A percentile compares a stretch with the other conserved stretches of the same genome.
phyloP scores from a whole-genome alignment of 1,284 basidiomycete species.

The Moesziomyces sp. region DNA sequence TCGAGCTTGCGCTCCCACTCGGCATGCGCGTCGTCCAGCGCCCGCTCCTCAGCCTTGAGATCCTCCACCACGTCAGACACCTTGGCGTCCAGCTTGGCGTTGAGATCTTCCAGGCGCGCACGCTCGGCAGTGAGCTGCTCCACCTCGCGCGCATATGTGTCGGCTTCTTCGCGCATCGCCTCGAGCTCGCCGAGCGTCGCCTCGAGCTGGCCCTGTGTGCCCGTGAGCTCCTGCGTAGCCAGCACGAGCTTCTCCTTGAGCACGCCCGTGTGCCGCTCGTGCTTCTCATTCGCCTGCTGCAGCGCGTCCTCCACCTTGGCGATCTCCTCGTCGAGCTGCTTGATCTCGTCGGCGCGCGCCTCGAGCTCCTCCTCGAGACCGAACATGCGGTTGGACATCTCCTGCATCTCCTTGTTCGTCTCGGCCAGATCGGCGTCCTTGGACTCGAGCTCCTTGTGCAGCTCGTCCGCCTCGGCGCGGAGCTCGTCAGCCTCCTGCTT shows the following conservation, averaged over 20 bases:
- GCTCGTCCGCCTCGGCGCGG: conserved; percentile 45
- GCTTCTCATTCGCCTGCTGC: conserved; percentile 69
- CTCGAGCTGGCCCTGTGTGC: conserved; percentile 38
- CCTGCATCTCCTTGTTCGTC: conserved; percentile 73
- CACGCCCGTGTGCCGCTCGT: conserved; percentile 50
- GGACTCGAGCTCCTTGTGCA: conserved; percentile 45
- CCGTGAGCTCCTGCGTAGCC: conserved; percentile 28
- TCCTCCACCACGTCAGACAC: conserved; percentile 68
- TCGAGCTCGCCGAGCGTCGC: conserved; percentile 50
- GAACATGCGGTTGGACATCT: conserved; percentile 65
- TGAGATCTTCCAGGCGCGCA: conserved; percentile 48
- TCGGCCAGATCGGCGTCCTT: conserved; percentile 69
- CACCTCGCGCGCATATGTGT: conserved; percentile 42
- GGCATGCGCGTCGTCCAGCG: conserved; percentile 67
- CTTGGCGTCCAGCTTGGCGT: conserved; percentile 61
- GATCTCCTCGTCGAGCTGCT: conserved; percentile 69
- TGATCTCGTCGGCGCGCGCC: conserved; percentile 70
- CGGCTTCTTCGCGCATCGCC: conserved; percentile 46
- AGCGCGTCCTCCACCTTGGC: conserved; percentile 79
- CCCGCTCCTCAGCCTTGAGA: conserved; percentile 68
- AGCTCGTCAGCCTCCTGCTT: conserved; percentile 64
- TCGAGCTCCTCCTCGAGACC: conserved; percentile 52
- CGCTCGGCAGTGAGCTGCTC: conserved; percentile 45
- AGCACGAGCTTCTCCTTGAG: conserved; percentile 48
- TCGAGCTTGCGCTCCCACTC: conserved; percentile 69